Conservation (phyloP, 2,329 filamentous ascomycete genomes). For the Cladosporium phlei region DNA sequence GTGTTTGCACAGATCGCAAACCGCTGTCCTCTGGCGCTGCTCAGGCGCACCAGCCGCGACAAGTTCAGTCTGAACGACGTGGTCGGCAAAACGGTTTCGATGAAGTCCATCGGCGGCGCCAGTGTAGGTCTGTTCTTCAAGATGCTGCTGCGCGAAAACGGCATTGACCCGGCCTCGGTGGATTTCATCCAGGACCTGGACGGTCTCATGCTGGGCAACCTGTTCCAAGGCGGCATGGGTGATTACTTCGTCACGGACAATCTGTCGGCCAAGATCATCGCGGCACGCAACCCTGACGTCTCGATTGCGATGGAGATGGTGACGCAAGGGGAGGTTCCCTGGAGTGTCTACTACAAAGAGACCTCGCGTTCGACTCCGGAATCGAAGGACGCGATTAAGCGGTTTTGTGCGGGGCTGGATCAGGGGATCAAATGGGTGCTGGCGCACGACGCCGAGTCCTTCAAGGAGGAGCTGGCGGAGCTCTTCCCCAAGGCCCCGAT, state of each 20-base stretch:
- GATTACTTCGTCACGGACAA: slow-evolving; percentile 23
- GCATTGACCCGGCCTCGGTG: slow-evolving; percentile 16
- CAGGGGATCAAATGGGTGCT: too few species aligned
- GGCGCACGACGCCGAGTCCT: too few species aligned
- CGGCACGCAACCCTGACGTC: slow-evolving; percentile 16
- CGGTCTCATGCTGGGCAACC: slow-evolving; percentile 20
- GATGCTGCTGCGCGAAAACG: slow-evolving; percentile 22
- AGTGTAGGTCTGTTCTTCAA: slow-evolving; percentile 25
- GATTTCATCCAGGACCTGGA: slow-evolving; percentile 23
- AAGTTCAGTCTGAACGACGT: slow-evolving; percentile 17
- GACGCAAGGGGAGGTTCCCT: slow-evolving; percentile 19
- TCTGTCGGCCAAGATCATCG: slow-evolving; percentile 19
- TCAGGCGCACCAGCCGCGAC: slow-evolving; percentile 13
- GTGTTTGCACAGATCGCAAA: slow-evolving; percentile 21
- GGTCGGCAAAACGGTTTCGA: slow-evolving; percentile 18
- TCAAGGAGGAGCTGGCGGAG: too few species aligned
- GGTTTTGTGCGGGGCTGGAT: slow-evolving; percentile 20
- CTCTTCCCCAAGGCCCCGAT: too few species aligned
- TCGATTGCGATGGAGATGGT: slow-evolving; percentile 19
- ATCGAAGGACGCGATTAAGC: slow-evolving; percentile 15
- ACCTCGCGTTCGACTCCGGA: slow-evolving; percentile 16
- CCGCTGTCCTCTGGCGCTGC: slow-evolving; percentile 21
- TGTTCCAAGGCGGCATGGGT: slow-evolving; percentile 22
- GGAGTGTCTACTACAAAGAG: slow-evolving; percentile 22
- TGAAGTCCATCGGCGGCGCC: slow-evolving; percentile 21